A percentile compares a stretch with the other conserved stretches of the same genome.
These are phyloP conservation scores for Aspergillus sp. DNA, from an alignment of 2,329 filamentous ascomycete genomes.

Conservation along the genomic window DNA sequence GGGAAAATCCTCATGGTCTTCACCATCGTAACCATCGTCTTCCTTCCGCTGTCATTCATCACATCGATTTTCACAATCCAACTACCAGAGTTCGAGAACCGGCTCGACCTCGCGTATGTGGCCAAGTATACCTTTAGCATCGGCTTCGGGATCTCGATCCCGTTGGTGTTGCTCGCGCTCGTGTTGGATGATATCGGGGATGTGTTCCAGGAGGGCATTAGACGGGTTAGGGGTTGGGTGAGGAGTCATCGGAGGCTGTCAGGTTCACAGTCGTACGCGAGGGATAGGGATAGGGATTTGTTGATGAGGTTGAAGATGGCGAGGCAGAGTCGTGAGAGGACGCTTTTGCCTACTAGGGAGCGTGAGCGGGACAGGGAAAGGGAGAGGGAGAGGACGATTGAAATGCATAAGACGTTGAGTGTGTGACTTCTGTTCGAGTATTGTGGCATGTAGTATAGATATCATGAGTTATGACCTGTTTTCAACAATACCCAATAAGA, in stretches of 20 bases:
- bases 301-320: slow-evolving; percentile 5
- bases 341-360: slow-evolving; percentile 15
- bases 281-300: background rate
- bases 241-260: slow-evolving; percentile 3
- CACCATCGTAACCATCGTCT: slow-evolving; percentile 63
- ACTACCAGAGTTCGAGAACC: slow-evolving; percentile 50
- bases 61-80: slow-evolving; percentile 61
- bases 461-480: slow-evolving; percentile 4
- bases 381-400: slow-evolving; percentile 15
- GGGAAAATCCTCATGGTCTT: slow-evolving; percentile 63
- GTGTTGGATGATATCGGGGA: slow-evolving; percentile 49
- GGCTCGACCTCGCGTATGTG: slow-evolving; percentile 56
- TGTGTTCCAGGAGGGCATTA: slow-evolving; percentile 31
- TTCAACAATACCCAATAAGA: background rate
- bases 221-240: slow-evolving; percentile 32
- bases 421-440: background rate
- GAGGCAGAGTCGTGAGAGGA: slow-evolving; percentile 8
- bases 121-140: slow-evolving; percentile 61
- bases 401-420: slow-evolving; percentile 30
- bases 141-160: slow-evolving; percentile 58
- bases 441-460: background rate
- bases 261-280: background rate
- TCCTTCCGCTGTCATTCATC: slow-evolving; percentile 61
- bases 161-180: slow-evolving; percentile 53
- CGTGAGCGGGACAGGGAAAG: background rate